Evolutionary conservation across 2,329 filamentous ascomycete species (phyloP), one percentile per base, ranked within the genome.

Genomic region (Penicillium oxalicum): DNA sequence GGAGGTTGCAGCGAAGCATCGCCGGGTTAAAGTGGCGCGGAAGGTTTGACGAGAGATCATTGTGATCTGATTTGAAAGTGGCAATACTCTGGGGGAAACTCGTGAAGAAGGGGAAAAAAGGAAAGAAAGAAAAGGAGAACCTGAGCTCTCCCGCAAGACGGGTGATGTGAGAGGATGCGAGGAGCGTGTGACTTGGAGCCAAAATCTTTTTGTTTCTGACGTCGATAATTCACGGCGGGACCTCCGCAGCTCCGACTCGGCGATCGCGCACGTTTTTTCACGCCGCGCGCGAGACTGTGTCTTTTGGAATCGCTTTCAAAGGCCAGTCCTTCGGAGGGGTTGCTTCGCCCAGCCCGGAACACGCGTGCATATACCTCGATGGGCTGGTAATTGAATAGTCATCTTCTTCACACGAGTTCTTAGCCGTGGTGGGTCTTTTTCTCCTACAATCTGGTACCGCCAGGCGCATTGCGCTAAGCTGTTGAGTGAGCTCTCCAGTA

Each of bases 181-280:
- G 44, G 38, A 32, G 33, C 29, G 37, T 41, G 40, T 41, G 36
- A 43, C 32, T 36, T 46, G 37, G 36, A 52, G 42, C 37, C 40
- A 40, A 49, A 54, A 51, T 54, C 56, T 56, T 54, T 50, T 53
- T 56, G 56, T 61, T 53, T 56, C 57, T 61, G 58, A 61, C 59
- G 59, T 61, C 59, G 59, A 57, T 58, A 59, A 55, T 56, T 57
- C 54, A 55, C 52, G 28, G 50, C 45, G 49, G 52, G 47, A 60
- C 47, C 54, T 57, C 54, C 55, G 53, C 53, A 56, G 55, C 52
- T 59, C 43, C 45, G 46, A 51, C 50, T 53, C 58, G 50, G 52
- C 52, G 49, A 45, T 46, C 26, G 40, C 47, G 41, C 48, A 49
- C 47, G 37, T 42, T 8, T 8, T 40, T 43, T 48, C 40, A 46